phyloP scores from a whole-genome alignment of 495 filamentous ascomycete genomes.

The Choiromyces venosus region DNA sequence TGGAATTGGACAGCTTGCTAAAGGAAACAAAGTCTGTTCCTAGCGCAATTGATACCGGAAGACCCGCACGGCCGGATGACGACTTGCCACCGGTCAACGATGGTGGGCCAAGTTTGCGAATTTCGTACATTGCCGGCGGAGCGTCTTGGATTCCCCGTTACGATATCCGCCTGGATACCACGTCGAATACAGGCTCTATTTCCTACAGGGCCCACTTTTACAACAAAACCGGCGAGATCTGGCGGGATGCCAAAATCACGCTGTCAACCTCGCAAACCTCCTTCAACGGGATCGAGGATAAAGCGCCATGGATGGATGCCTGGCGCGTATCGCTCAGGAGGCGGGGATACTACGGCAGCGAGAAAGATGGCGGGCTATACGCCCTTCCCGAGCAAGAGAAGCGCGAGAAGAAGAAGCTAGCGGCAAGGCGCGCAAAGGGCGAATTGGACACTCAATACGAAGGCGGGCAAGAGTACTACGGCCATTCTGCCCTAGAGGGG shows the following conservation, averaged over 20 bases:
- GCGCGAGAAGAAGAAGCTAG: conserved; percentile 14
- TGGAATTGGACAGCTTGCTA: conserved; percentile 48
- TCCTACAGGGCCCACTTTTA: conserved; percentile 60
- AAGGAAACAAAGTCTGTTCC: conserved; percentile 5
- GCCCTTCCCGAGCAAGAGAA: conserved; percentile 23
- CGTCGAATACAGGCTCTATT: conserved; percentile 51
- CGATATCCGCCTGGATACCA: conserved; percentile 58
- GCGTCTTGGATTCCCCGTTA: conserved; percentile 64
- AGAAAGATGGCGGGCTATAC: conserved; percentile 30
- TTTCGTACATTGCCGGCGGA: conserved; percentile 60
- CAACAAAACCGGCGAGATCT: conserved; percentile 63
- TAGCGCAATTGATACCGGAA: conserved; percentile 20
- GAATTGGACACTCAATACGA: conserved; percentile 13
- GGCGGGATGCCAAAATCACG: conserved; percentile 59
- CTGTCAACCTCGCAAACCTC: conserved; percentile 65
- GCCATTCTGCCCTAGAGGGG: background rate
- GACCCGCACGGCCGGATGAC: conserved; percentile 19
- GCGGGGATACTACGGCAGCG: conserved; percentile 12
- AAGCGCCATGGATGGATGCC: conserved; percentile 53
- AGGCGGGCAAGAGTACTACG: background rate
- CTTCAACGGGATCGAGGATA: conserved; percentile 57
- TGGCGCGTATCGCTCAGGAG: conserved; percentile 56
- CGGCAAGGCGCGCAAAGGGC: conserved; percentile 20
- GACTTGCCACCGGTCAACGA: conserved; percentile 11
- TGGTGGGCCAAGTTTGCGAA: conserved; percentile 45